Base-by-base conservation (phyloP, 169 alveolate species). In the Eimeria acervulina region DNA sequence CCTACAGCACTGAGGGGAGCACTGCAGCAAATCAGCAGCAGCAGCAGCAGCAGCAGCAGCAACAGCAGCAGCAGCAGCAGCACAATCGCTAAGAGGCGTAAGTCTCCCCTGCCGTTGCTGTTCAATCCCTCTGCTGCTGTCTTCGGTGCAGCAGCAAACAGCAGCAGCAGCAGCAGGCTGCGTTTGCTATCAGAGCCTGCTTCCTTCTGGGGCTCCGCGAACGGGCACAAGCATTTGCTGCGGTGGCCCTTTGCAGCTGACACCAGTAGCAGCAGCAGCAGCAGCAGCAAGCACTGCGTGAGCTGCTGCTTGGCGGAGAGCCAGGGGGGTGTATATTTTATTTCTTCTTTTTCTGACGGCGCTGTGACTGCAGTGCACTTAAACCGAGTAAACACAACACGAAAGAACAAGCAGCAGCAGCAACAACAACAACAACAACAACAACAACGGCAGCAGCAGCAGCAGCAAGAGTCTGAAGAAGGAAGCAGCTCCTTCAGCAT, bases 271-370 rank as follows among this genome's bases (percentile, higher is more conserved):
- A 47, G 55, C 55, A 47, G 12, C 55, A 47, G 55, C 55, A 47
- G 55, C 55, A 47, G 55, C 55, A 47, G 55, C 55, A 47, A 47
- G 12, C 55, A 47, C 55, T 78, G 88, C 63, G 40, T 90, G 61
- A 47, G 85, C 51, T 90, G 95, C 78, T 90, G 95, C 66, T 42
- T 90, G n/a, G 95, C 80, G 38, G 95, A 90, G 80, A 59, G 90
- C 31, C 78, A 74, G 19, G 95, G 95, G 12, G 74, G 90, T 21
- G 90, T 90, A 2, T 90, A 59, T 51, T 83, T 90, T 38, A 90
- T 90, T 21, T 47, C 81, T 55, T 70, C 90, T n/a, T 72, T 70
- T 6, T 90, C 95, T 17, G 95, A 90, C 44, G 95, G 95, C 38
- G 33, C 90, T 4, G 95, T 83, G n/a, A 61, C 68, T 1, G 95